These are phyloP conservation scores for Cairneyella variabilis DNA, from an alignment of 495 filamentous ascomycete species.

Conservation along the genomic window DNA sequence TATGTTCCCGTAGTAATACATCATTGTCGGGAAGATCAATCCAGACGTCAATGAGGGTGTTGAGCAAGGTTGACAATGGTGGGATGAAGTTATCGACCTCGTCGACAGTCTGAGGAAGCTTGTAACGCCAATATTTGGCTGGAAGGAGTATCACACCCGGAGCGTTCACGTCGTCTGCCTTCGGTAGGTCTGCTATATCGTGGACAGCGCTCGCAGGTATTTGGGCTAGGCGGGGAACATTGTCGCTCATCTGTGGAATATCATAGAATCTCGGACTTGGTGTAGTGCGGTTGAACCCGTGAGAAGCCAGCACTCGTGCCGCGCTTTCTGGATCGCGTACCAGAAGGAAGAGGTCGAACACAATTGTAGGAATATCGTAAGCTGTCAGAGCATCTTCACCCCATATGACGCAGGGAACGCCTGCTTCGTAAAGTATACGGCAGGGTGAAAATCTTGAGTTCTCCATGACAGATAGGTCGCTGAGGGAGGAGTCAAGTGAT, in stretches of 20 bases:
- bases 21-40: conserved; percentile 3
- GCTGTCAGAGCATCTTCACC: background rate
- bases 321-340: background rate
- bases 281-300: background rate
- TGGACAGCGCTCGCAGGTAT: conserved; percentile 1
- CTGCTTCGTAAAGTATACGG: background rate
- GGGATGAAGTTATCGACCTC: conserved; percentile 3
- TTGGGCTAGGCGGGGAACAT: conserved; percentile 1
- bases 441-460: background rate
- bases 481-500: background rate
- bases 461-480: background rate
- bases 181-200: conserved; percentile 1
- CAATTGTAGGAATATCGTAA: background rate
- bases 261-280: background rate
- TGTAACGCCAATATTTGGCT: conserved; percentile 4
- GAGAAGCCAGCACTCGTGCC: background rate
- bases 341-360: conserved; percentile 3
- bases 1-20: conserved; percentile 1
- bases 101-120: conserved; percentile 1
- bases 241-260: background rate
- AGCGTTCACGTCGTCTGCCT: background rate
- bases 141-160: conserved; percentile 5
- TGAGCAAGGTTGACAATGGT: conserved; percentile 1
- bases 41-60: background rate
- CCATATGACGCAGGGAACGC: background rate